phyloP scores from a whole-genome alignment of 139 green algal genomes.

The Chlorella sp. region DNA sequence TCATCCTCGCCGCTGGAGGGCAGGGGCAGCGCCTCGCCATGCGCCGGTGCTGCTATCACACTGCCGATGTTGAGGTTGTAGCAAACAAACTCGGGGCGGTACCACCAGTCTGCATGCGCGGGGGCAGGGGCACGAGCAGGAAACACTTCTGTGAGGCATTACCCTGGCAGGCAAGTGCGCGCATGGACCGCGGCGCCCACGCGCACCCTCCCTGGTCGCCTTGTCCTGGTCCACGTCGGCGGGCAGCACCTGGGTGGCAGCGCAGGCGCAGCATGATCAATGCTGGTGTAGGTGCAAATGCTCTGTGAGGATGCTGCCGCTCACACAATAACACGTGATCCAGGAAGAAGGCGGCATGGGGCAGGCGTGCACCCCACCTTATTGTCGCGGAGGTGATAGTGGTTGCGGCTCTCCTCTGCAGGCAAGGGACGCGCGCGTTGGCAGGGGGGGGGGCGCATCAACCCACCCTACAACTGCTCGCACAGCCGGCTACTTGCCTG shows the following conservation, averaged over 20 bases:
- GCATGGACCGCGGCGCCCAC: too few species aligned
- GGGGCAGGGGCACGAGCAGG: too few species aligned
- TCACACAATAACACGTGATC: too few species aligned
- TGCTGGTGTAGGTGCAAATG: too few species aligned
- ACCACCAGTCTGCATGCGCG: neutral
- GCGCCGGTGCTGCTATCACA: neutral
- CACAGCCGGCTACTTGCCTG: neutral
- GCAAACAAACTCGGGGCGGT: neutral
- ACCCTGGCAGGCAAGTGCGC: too few species aligned
- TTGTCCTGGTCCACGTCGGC: neutral
- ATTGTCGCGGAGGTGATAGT: constrained; percentile 8
- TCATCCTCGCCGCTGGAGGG: neutral
- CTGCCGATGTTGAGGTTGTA: constrained; percentile 15
- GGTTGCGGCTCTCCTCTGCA: constrained; percentile 11
- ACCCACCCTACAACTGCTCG: neutral
- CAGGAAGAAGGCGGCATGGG: too few species aligned
- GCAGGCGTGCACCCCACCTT: too few species aligned
- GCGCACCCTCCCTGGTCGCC: neutral
- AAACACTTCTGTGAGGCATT: too few species aligned
- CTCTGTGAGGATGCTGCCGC: too few species aligned
- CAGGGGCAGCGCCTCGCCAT: neutral
- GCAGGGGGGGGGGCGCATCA: neutral
- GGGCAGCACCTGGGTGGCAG: too few species aligned
- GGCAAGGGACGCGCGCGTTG: too few species aligned
- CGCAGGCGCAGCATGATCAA: too few species aligned